phyloP scores from a whole-genome alignment of 441 rosid species.

The Hura crepitans region DNA sequence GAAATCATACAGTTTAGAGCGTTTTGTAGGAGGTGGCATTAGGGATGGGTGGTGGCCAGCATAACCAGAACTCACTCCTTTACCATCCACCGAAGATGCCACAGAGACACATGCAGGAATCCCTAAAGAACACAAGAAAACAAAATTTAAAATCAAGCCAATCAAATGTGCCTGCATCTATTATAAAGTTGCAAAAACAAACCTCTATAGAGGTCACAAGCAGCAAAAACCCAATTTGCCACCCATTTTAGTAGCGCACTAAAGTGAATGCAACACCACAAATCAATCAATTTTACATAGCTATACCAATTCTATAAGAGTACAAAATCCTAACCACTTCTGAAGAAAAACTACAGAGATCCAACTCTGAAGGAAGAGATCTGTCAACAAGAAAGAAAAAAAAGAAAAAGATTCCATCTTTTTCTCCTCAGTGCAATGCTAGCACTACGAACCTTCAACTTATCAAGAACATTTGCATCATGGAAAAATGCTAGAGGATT shows the following conservation, averaged over 20 bases:
- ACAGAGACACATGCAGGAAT: constrained; percentile 28
- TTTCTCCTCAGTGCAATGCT: background rate
- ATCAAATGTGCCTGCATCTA: background rate
- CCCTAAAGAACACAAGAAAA: constrained; percentile 31
- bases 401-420: background rate
- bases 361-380: background rate
- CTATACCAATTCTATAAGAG: background rate
- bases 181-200: background rate
- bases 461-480: background rate
- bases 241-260: background rate
- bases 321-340: background rate
- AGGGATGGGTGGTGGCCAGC: constrained; percentile 32
- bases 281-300: background rate
- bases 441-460: background rate
- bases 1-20: constrained; percentile 48
- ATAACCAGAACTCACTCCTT: constrained; percentile 35
- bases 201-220: background rate
- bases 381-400: background rate
- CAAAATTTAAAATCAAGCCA: constrained; percentile 21
- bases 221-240: background rate
- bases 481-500: background rate
- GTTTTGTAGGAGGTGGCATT: constrained; percentile 48
- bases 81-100: constrained; percentile 31
- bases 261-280: background rate
- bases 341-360: constrained; percentile 2